phyloP scores from a whole-genome alignment of 257 asterid species.

The Verbena officinalis region DNA sequence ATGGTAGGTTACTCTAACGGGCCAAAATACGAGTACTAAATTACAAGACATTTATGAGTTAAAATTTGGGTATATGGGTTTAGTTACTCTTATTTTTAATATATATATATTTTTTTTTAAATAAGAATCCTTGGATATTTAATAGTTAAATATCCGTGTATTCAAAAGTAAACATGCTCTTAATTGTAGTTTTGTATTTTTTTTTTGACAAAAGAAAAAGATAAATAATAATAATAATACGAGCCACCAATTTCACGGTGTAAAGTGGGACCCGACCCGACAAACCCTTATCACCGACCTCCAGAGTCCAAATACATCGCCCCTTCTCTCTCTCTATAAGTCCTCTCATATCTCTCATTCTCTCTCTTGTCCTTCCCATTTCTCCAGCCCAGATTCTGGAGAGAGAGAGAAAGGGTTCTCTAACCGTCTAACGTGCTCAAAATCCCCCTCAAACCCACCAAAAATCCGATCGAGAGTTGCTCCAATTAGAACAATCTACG shows the following conservation, averaged over 20 bases:
- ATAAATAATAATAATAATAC: neutral
- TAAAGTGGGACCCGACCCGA: slow-evolving; percentile 35
- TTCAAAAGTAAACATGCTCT: too few relatives aligned
- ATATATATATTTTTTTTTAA: too few relatives aligned
- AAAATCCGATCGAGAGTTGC: neutral
- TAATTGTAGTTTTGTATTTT: too few relatives aligned
- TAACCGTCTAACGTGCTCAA: neutral
- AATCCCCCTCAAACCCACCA: neutral
- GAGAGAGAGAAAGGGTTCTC: slow-evolving; percentile 9
- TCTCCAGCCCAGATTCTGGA: slow-evolving; percentile 23
- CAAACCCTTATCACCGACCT: slow-evolving; percentile 28
- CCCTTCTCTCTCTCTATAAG: slow-evolving; percentile 23
- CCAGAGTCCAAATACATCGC: slow-evolving; percentile 16
- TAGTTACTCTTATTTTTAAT: too few relatives aligned
- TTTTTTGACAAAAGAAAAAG: too few relatives aligned
- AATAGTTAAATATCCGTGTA: too few relatives aligned
- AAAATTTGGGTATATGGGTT: too few relatives aligned
- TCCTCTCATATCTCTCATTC: slow-evolving; percentile 1
- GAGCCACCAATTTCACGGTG: slow-evolving; percentile 28
- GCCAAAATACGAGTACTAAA: too few relatives aligned
- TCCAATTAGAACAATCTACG: neutral
- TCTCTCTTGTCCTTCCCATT: slow-evolving; percentile 1
- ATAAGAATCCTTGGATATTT: too few relatives aligned
- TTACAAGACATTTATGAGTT: too few relatives aligned
- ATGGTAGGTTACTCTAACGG: too few relatives aligned